phyloP scores from a whole-genome alignment of 441 rosid genomes.

The Mallotus repandus region DNA sequence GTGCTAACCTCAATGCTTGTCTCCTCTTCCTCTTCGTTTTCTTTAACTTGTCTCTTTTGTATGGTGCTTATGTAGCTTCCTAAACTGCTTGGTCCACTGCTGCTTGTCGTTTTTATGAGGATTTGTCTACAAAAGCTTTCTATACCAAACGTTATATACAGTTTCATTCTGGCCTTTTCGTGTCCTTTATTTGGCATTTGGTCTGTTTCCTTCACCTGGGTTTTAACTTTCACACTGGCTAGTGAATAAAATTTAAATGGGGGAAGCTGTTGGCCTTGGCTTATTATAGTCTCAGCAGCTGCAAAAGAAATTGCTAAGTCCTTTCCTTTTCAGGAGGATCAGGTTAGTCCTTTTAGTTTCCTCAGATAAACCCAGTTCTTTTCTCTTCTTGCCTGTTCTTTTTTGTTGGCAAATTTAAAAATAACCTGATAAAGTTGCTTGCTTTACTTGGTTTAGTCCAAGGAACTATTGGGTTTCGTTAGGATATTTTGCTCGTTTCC shows the following conservation, averaged over 20 bases:
- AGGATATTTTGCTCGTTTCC: conserved; percentile 10
- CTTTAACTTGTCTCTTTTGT: conserved; percentile 3
- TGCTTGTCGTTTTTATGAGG: conserved; percentile 29
- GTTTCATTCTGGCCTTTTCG: conserved; percentile 17
- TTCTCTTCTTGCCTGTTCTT: conserved; percentile 2
- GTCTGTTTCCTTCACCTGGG: conserved; percentile 9
- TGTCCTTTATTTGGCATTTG: conserved; percentile 20
- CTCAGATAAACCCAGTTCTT: conserved; percentile 16
- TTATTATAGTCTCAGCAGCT: conserved; percentile 11
- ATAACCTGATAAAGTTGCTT: conserved; percentile 10
- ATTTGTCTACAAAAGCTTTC: conserved; percentile 19
- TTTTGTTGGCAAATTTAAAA: conserved; percentile 2
- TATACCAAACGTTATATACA: conserved; percentile 14
- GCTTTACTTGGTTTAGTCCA: conserved; percentile 5
- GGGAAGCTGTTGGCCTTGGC: conserved; percentile 21
- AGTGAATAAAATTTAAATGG: conserved; percentile 16
- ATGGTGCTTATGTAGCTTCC: conserved; percentile 1
- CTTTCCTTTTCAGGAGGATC: conserved; percentile 11
- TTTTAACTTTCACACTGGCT: conserved; percentile 27
- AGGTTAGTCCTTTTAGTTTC: conserved; percentile 34
- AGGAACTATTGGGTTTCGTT: neutral
- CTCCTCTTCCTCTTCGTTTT: conserved; percentile 2
- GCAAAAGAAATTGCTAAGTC: conserved; percentile 6
- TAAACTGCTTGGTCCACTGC: neutral
- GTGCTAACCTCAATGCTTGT: conserved; percentile 26